These are phyloP conservation scores for Domatiomyces globalis DNA, from an alignment of 2,329 filamentous ascomycete genomes.

Conservation along the genomic window DNA sequence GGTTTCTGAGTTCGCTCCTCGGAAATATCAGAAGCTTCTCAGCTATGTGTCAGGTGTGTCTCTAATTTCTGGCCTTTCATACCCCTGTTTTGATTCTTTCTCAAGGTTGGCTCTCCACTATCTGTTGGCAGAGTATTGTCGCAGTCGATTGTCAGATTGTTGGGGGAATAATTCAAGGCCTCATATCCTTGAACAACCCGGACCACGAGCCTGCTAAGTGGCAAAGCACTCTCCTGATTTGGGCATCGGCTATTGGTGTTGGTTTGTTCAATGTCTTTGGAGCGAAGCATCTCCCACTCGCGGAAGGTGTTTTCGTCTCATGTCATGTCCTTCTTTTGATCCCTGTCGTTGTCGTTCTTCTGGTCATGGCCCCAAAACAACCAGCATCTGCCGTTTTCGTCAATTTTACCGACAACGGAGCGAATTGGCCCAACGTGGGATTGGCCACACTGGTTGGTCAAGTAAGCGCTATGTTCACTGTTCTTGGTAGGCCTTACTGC, in stretches of 20 bases:
- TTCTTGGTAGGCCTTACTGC: slow-evolving; percentile 2
- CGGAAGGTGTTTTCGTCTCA: slow-evolving; percentile 19
- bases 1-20: slow-evolving; percentile 38
- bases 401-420: slow-evolving; percentile 24
- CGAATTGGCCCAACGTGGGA: slow-evolving; percentile 1
- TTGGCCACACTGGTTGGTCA: slow-evolving; percentile 2
- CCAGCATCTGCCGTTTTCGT: slow-evolving; percentile 22
- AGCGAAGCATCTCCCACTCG: slow-evolving; percentile 10
- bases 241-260: slow-evolving; percentile 31
- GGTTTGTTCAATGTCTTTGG: slow-evolving; percentile 29
- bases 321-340: slow-evolving; percentile 26
- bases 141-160: slow-evolving; percentile 27
- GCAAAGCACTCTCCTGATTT: slow-evolving; percentile 37
- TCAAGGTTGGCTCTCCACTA: slow-evolving; percentile 19
- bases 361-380: slow-evolving; percentile 22
- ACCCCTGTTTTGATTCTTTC: slow-evolving; percentile 1
- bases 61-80: slow-evolving; percentile 1
- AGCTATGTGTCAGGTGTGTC: slow-evolving; percentile 36
- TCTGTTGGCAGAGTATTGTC: slow-evolving; percentile 16
- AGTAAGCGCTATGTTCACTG: slow-evolving; percentile 2
- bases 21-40: slow-evolving; percentile 36
- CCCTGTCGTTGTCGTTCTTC: slow-evolving; percentile 21
- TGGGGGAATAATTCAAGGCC: slow-evolving; percentile 33
- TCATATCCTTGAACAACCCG: slow-evolving; percentile 29
- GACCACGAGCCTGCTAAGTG: slow-evolving; percentile 29